Evolutionary conservation across 2,329 filamentous ascomycete genomes (phyloP), one percentile per base, ranked within the genome.

Genomic region (Pseudocercospora cruenta): DNA sequence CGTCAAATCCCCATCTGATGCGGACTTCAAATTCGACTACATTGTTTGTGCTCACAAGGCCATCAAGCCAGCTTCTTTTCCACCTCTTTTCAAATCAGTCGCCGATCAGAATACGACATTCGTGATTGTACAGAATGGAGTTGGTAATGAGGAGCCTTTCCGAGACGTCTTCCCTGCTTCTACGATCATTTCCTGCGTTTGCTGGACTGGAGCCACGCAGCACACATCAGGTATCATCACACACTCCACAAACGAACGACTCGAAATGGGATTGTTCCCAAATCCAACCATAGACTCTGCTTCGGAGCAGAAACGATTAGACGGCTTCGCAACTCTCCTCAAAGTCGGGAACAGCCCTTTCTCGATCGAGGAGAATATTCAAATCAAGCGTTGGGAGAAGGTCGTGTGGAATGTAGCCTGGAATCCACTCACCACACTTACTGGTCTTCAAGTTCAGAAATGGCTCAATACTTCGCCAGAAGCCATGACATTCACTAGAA

Each of bases 61-160:
- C 33, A 79, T 82, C 45, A 74, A 80, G 2, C 71, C 78, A 39
- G 63, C 71, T 1, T 68, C 75, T 2, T 69, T 79, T 28, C 79
- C 81, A 3, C 71, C 75, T 3, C 79, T 68, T 70, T 79, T 84
- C 63, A 70, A 71, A 26, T 74, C 80, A 1, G 80, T 78, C 1
- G 73, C 83, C 3, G 76, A 72, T 5, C 72, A 75, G 7, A 69
- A 78, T 53, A 88, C 86, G 0, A 82, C 84, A 0, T 84, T 89
- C 54, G 85, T 87, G 10, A 82, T 90, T 0, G 82, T 88, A n/a
- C 87, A 90, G 67, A 90, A 89, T 70, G 87, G 87, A 0, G 84
- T 89, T 24, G 83, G 82, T 0, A 88, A 88, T 65, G 87, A 90
- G 72, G 82, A 84, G 14, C 82, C 85, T 3, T 88, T 87, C 61